Evolutionary conservation across 2,329 filamentous ascomycete genomes (phyloP).

Genomic region (Lomentospora prolificans): DNA sequence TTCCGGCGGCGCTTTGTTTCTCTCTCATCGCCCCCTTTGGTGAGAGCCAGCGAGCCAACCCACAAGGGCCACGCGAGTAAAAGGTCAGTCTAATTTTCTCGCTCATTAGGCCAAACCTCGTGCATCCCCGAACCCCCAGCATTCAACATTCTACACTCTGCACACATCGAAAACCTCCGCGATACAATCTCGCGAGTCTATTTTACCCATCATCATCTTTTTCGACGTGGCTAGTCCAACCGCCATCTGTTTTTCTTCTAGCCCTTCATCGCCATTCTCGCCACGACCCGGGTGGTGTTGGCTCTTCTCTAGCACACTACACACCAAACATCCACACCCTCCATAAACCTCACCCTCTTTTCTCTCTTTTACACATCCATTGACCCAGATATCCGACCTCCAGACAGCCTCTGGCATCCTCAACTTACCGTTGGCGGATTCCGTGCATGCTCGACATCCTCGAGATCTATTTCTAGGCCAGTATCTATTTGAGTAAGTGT

Average conservation of each 20-base stretch:
- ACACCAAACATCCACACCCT: conserved; percentile 4
- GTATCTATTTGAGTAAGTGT: conserved; percentile 1
- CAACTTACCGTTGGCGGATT: neutral
- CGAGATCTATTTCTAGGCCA: neutral
- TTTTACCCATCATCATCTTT: neutral
- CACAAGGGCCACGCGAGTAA: neutral
- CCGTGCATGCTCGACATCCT: neutral
- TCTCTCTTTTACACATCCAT: conserved; percentile 11
- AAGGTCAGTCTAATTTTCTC: conserved; percentile 8
- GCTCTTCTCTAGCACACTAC: no score
- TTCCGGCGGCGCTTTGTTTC: neutral
- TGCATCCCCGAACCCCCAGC: neutral
- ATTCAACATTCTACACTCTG: neutral
- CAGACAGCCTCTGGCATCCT: neutral
- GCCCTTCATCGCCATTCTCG: conserved; percentile 4
- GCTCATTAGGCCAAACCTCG: neutral
- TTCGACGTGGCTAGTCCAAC: conserved; percentile 2
- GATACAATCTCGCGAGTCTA: neutral
- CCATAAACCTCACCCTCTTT: neutral
- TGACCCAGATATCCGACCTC: neutral
- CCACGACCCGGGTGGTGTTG: no score
- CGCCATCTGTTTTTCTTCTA: neutral
- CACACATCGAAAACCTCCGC: neutral
- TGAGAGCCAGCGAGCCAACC: neutral
- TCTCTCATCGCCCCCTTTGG: neutral